Base-by-base conservation (phyloP, 2,329 filamentous ascomycete species). In the Aspergillus brasiliensis region DNA sequence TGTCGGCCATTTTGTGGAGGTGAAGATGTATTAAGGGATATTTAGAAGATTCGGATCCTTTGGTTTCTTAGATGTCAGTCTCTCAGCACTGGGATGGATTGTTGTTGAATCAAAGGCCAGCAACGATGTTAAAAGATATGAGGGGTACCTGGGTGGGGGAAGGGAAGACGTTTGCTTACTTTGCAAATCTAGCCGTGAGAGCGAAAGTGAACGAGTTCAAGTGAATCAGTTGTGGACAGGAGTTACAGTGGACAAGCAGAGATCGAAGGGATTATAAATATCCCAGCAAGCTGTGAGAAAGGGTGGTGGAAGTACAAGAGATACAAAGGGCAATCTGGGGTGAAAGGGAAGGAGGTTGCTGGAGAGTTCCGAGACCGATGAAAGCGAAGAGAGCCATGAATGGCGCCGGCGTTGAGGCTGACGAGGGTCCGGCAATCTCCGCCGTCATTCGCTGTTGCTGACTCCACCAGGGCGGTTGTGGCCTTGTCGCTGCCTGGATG, bases 1-100 rank as follows among this genome's bases (percentile, higher is more conserved):
- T n/a, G 37, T 57, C 58, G 19, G 59, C 19, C 59, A 61, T 61
- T 47, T 51, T 51, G 37, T 51, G 15, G 15, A 51, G 34, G 28
- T 25, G 15, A 10, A 51, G 34, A 21, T 25, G 21, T 17, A 49
- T 15, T 3, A 28, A 44, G 46, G 3, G 17, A 8, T n/a, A 3
- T 27, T 8, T 49, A 19, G 8, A 31, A 10, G 25, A 28, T 49
- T n/a, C 28, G 25, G 5, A n/a, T 15, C 31, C 15, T 6, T 28
- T 21, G 4, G n/a, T 31, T 49, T 17, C n/a, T n/a, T n/a, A 28
- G 15, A 49, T 17, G 15, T 31, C 15, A 8, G 25, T n/a, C 25
- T 17, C 15, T 28, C 8, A 17, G 17, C 25, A 17, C 23, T 3
- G 27, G 25, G n/a, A 5, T 34, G 31, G 5, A 2, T n/a, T 13